Base-by-base conservation (phyloP, 1,139 yeast genomes). In the Casaregolazyma lundiana region DNA sequence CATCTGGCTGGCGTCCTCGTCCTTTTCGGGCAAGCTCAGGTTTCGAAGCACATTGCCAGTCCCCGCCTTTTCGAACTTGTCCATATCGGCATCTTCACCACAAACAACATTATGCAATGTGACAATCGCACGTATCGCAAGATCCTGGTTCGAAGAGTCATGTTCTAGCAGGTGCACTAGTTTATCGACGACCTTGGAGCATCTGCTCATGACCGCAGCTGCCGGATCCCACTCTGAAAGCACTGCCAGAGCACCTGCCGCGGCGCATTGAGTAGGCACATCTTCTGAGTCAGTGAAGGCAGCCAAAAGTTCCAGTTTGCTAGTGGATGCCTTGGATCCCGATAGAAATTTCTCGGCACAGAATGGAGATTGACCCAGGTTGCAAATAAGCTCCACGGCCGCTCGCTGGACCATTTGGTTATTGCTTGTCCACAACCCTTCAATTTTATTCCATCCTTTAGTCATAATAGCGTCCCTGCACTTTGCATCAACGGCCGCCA, bases 401-500 rank as follows among this genome's bases (percentile, higher is more conserved):
- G 70, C 68, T 22, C 71, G 53, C 48, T 67, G 71, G 11, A 70
- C 59, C 54, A 63, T 53, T 8, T 53, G 43, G 50, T 66, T 66
- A 32, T 58, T 55, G 18, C 63, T 54, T 3, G 70, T 55, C 51
- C 73, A 55, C 30, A 69, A 53, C 32, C 57, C 58, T 50, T 71
- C 73, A 17, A 75, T 51, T 16, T 59, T 58, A 5, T 55, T 40
- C 76, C 77, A 75, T 38, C 69, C 70, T 6, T 58, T 53, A 6
- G 57, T 51, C 15, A 64, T 61, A 15, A 70, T 63, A 1, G 54
- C 58, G 26, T 61, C 63, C 13, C 72, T 62, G 38, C 71, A 65
- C 13, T 62, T 63, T 29, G 63, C 63, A 30, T 63, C 65, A 6
- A 63, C 55, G 2, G 77, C 68, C 2, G 78, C 77, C 18, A 75